phyloP scores from a whole-genome alignment of 2,329 filamentous ascomycete species.

The Arthrobotrys pseudoclavata region DNA sequence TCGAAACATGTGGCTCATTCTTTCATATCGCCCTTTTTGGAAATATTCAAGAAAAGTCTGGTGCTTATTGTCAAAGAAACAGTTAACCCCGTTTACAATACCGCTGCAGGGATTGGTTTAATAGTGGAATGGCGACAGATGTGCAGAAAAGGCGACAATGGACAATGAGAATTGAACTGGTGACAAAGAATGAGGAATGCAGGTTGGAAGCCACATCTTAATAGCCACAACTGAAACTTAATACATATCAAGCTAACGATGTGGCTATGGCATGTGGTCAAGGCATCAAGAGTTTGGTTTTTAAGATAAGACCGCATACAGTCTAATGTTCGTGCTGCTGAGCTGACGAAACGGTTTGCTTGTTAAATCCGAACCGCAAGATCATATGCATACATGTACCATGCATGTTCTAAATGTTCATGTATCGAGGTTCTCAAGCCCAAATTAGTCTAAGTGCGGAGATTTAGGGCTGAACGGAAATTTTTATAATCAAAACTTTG shows the following conservation, averaged over 20 bases:
- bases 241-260: neutral
- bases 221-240: conserved; percentile 2
- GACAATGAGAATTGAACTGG: neutral
- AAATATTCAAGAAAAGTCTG: neutral
- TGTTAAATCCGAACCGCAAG: neutral
- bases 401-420: neutral
- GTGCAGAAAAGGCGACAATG: neutral
- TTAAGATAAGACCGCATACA: conserved; percentile 3
- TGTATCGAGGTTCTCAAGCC: neutral
- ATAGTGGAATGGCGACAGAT: conserved; percentile 3
- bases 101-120: conserved; percentile 1
- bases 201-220: neutral
- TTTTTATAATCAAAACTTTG: conserved; percentile 2
- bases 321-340: conserved; percentile 12
- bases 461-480: conserved; percentile 15
- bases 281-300: neutral
- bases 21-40: conserved; percentile 4
- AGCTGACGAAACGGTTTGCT: conserved; percentile 5
- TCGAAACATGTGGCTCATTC: conserved; percentile 39
- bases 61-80: neutral
- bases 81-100: conserved; percentile 13
- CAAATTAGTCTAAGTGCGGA: conserved; percentile 3
- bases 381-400: neutral
- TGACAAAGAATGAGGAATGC: conserved; percentile 13
- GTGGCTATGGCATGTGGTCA: conserved; percentile 1